Evolutionary conservation across 371 early-diverging fungal genomes (phyloP).

Genomic region (Catenaria anguillulae): DNA sequence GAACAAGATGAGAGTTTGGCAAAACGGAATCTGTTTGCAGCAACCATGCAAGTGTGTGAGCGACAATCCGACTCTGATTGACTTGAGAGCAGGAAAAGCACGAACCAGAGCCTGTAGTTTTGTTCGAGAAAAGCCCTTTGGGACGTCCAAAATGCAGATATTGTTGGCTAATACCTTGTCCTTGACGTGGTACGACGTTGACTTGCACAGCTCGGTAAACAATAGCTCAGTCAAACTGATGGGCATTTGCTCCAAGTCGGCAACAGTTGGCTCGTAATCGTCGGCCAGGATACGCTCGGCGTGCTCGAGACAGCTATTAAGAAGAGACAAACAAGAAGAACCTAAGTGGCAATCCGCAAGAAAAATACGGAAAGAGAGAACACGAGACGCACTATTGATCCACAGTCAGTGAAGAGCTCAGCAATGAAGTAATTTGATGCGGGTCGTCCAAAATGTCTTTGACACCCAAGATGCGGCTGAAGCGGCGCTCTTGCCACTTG

Average conservation of each 20-base stretch:
- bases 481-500: constrained; percentile 2
- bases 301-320: not conserved
- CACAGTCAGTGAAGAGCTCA: not conserved
- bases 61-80: no score
- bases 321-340: not conserved
- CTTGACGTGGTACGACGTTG: constrained; percentile 1
- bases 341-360: not conserved
- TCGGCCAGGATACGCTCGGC: not conserved
- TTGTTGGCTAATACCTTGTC: constrained; percentile 5
- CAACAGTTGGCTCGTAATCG: constrained; percentile 1
- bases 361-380: not conserved
- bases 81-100: no score
- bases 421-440: constrained; percentile 4
- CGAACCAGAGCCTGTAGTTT: not conserved
- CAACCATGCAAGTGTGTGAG: not conserved
- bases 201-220: constrained; percentile 4
- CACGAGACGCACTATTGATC: not conserved
- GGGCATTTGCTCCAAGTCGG: not conserved
- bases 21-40: not conserved
- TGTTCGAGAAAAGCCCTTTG: not conserved
- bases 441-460: constrained; percentile 2
- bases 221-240: constrained; percentile 3
- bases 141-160: constrained; percentile 6
- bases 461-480: not conserved
- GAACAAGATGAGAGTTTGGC: not conserved